These are phyloP conservation scores for Phytophthora pini DNA, from an alignment of 352 stramenopile species.

Conservation along the genomic window DNA sequence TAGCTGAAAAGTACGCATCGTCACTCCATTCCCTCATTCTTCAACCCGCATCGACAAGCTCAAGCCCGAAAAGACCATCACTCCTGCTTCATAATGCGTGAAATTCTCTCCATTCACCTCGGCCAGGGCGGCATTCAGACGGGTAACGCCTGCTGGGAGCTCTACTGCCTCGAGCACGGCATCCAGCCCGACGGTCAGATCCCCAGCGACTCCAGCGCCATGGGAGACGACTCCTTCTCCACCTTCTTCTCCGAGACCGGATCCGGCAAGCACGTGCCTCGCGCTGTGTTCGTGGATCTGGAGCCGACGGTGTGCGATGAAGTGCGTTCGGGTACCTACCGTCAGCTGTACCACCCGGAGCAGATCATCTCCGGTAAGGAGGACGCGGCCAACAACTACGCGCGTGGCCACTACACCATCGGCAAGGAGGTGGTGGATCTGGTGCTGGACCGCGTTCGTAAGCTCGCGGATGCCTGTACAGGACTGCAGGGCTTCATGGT, in stretches of 20 bases:
- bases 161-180: slow-evolving; percentile 94
- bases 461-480: slow-evolving; percentile 97
- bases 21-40: slow-evolving; percentile 18
- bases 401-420: slow-evolving; percentile 94
- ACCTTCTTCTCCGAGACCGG: slow-evolving; percentile 93
- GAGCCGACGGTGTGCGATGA: slow-evolving; percentile 98
- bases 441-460: slow-evolving; percentile 97
- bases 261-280: slow-evolving; percentile 63
- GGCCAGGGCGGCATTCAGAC: slow-evolving; percentile 92
- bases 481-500: slow-evolving; percentile 98
- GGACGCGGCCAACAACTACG: slow-evolving; percentile 93
- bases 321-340: slow-evolving; percentile 95
- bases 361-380: slow-evolving; percentile 99
- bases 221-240: slow-evolving; percentile 57
- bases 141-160: slow-evolving; percentile 94
- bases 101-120: slow-evolving; percentile 98
- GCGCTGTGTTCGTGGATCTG: slow-evolving; percentile 96
- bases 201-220: slow-evolving; percentile 50
- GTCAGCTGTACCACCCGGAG: slow-evolving; percentile 98
- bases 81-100: slow-evolving; percentile 68
- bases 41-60: background rate
- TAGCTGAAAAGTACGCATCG: slow-evolving; percentile 2
- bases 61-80: slow-evolving; percentile 13
- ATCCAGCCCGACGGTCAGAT: slow-evolving; percentile 94
- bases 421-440: slow-evolving; percentile 96